Percentiles rank a stretch among this genome's conserved stretches.
These are phyloP conservation scores for Ceratocystis huliohia DNA, from an alignment of 2,329 filamentous ascomycete genomes.

Conservation along the genomic window DNA sequence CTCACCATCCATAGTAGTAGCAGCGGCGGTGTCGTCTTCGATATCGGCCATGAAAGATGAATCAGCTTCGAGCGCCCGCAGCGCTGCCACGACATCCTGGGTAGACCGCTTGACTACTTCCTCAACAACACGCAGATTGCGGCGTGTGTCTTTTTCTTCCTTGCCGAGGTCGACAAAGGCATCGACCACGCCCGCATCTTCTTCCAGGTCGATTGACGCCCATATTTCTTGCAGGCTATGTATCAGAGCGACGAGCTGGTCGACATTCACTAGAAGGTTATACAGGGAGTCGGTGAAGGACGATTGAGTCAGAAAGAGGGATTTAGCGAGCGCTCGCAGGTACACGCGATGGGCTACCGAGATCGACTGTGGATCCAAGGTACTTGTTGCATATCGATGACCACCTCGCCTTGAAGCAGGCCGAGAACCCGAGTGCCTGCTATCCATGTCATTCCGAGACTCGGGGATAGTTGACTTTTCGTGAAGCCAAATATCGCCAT, in stretches of 20 bases:
- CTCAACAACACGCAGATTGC: slow-evolving; percentile 52
- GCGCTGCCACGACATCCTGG: slow-evolving; percentile 48
- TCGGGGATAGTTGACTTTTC: slow-evolving; percentile 20
- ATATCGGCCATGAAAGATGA: slow-evolving; percentile 34
- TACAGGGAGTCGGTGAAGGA: slow-evolving; percentile 54
- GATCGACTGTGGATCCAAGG: slow-evolving; percentile 72
- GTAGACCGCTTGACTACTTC: slow-evolving; percentile 54
- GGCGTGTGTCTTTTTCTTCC: slow-evolving; percentile 57
- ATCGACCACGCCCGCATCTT: slow-evolving; percentile 69
- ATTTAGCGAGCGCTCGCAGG: slow-evolving; percentile 52
- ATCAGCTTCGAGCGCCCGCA: slow-evolving; percentile 36
- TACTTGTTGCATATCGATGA: slow-evolving; percentile 31
- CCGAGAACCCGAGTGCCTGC: slow-evolving; percentile 19
- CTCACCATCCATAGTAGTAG: slow-evolving; percentile 30
- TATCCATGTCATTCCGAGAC: slow-evolving; percentile 22
- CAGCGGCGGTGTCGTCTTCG: slow-evolving; percentile 30
- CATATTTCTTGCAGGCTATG: slow-evolving; percentile 65
- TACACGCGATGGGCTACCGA: slow-evolving; percentile 68
- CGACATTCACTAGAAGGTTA: slow-evolving; percentile 57
- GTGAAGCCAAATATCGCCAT: slow-evolving; percentile 27
- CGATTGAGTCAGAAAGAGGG: slow-evolving; percentile 52
- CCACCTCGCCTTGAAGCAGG: slow-evolving; percentile 47
- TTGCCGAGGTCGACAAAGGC: slow-evolving; percentile 56
- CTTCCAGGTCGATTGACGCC: slow-evolving; percentile 65
- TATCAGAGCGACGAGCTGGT: slow-evolving; percentile 67